A percentile compares a stretch with the other conserved stretches of the same genome.
These are phyloP conservation scores for Zygoascus sp. DNA, from an alignment of 1,139 yeast genomes.

Conservation along the genomic window DNA sequence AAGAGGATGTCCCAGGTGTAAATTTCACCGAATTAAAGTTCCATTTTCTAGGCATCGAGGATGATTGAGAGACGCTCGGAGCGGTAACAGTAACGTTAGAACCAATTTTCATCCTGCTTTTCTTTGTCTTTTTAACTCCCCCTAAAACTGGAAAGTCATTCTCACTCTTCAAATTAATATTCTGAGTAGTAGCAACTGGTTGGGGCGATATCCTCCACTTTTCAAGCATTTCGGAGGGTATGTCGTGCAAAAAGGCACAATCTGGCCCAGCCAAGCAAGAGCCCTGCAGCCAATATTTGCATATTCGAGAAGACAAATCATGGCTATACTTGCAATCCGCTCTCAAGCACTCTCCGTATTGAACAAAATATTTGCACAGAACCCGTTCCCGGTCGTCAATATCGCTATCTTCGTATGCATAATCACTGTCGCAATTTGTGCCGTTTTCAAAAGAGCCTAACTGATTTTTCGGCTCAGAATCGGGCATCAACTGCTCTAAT, in stretches of 20 bases:
- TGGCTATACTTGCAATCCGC: slow-evolving; percentile 44
- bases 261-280: slow-evolving; percentile 39
- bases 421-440: too few relatives aligned
- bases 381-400: slow-evolving; percentile 25
- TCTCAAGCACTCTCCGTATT: slow-evolving; percentile 40
- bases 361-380: slow-evolving; percentile 38
- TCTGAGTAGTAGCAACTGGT: slow-evolving; percentile 10
- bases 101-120: slow-evolving; percentile 2
- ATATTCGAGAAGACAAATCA: slow-evolving; percentile 38
- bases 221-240: slow-evolving; percentile 29
- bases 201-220: slow-evolving; percentile 9
- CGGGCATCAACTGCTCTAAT: slow-evolving; percentile 26
- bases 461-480: neutral
- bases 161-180: slow-evolving; percentile 22
- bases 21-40: neutral
- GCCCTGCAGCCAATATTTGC: slow-evolving; percentile 44
- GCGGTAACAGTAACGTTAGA: too few relatives aligned
- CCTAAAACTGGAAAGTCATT: slow-evolving; percentile 31
- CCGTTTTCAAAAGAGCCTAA: neutral
- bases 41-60: neutral
- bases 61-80: too few relatives aligned
- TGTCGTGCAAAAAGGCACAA: slow-evolving; percentile 39
- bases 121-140: slow-evolving; percentile 13
- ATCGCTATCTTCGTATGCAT: neutral
- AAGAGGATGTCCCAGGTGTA: neutral